Evolutionary conservation across 768 basidiomycete genomes (phyloP).

Genomic region (Trametes gibbosa): DNA sequence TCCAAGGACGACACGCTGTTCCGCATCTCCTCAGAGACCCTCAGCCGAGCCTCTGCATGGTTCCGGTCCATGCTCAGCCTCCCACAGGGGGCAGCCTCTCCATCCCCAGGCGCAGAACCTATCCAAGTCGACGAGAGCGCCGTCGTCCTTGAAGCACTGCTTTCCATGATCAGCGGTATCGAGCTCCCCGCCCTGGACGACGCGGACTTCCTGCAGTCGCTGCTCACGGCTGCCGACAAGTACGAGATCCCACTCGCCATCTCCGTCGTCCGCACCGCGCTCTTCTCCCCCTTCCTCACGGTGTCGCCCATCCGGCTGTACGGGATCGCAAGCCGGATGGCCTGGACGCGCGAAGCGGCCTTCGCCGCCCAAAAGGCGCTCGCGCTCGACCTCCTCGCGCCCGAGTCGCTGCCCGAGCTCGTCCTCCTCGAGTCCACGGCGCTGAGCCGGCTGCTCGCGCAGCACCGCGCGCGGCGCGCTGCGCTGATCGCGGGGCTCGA

Average conservation of each 20-base stretch:
- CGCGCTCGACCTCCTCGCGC: constrained; percentile 38
- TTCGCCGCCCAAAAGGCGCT: constrained; percentile 44
- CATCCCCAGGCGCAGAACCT: constrained; percentile 10
- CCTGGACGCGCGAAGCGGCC: constrained; percentile 45
- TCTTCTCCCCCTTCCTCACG: constrained; percentile 43
- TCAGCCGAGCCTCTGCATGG: constrained; percentile 26
- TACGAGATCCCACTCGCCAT: constrained; percentile 47
- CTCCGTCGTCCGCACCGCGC: constrained; percentile 40
- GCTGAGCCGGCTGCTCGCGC: constrained; percentile 37
- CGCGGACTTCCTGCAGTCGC: constrained; percentile 40
- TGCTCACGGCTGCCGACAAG: constrained; percentile 41
- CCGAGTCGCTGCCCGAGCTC: constrained; percentile 31
- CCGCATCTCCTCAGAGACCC: constrained; percentile 24
- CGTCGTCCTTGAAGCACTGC: constrained; percentile 36
- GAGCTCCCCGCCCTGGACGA: constrained; percentile 40
- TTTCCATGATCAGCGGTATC: constrained; percentile 41
- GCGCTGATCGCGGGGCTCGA: constrained; percentile 38
- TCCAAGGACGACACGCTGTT: constrained; percentile 23
- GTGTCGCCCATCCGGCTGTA: constrained; percentile 47
- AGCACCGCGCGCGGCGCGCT: constrained; percentile 42
- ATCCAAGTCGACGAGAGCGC: constrained; percentile 36
- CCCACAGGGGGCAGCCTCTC: constrained; percentile 13
- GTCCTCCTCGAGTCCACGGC: constrained; percentile 35
- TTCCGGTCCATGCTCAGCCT: constrained; percentile 29
- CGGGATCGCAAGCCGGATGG: constrained; percentile 42